Base-by-base conservation (phyloP, 305 asterid genomes). In the Fraxinus albicans region DNA sequence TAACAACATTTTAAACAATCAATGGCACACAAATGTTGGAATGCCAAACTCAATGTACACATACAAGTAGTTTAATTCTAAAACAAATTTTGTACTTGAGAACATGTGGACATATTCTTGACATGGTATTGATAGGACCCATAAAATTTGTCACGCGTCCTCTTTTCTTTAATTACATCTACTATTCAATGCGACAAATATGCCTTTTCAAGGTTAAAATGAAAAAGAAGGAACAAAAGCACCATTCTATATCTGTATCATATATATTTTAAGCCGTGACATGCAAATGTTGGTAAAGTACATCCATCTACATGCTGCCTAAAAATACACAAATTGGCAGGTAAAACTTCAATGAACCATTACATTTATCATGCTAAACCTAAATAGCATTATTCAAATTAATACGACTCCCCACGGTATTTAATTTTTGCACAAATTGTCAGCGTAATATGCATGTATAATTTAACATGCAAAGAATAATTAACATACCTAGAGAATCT, bases 401-500 rank as follows among this genome's bases (percentile, higher is more conserved):
- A 21, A 19, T 19, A 60, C 2, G 33, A 60, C 70, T 60, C 70
- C 10, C 70, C 70, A 60, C 70, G 7, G 31, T 60, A 60, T 60
- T 19, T 60, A 60, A 21, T 38, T 2, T 34, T 80, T 42, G 33
- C 36, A 70, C 65, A 70, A 23, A 50, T 44, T 25, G 1, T 65
- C 23, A 50, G 34, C 50, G 33, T 15, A 79, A 58, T 76, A 83
- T 55, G 86, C 89, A 86, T 33, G 86, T 53, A 55, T 31, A 78
- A 33, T 29, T 42, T 19, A 77, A 69, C 88, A 79, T 79, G 90
- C 87, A 79, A 89, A 88, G 80, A 89, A 89, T 89, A 80, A 79
- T 75, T 65, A 86, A 47, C 80, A 78, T 79, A 50, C 85, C 83
- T 73, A 84, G 80, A 82, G 42, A 27, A 77, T 77, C 42, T 73